phyloP scores from a whole-genome alignment of 371 early-diverging fungal genomes.

The Smittium mucronatum region DNA sequence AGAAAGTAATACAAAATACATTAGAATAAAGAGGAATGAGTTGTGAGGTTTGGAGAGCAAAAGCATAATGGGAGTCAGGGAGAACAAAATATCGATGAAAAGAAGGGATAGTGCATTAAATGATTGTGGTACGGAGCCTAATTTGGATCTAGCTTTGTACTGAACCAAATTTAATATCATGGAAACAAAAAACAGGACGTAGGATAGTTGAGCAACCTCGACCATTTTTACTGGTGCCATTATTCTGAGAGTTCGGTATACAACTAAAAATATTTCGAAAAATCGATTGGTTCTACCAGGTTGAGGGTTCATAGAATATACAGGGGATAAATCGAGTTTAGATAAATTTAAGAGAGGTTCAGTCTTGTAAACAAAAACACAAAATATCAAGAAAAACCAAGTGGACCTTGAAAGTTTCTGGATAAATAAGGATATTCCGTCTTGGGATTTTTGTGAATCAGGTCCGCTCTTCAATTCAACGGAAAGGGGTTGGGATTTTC shows the following conservation, averaged over 20 bases:
- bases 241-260: background rate
- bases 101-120: conserved; percentile 14
- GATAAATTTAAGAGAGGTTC: background rate
- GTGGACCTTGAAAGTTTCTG: background rate
- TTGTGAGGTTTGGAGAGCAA: conserved; percentile 48
- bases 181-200: background rate
- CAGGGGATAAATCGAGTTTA: background rate
- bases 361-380: background rate
- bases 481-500: too few relatives aligned
- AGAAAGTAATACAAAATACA: conserved; percentile 16
- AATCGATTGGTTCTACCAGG: background rate
- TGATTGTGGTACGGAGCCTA: background rate
- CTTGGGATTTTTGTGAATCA: too few relatives aligned
- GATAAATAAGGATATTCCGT: background rate
- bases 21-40: conserved; percentile 42
- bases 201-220: background rate
- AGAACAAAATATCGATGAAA: conserved; percentile 21
- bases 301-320: background rate
- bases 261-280: background rate
- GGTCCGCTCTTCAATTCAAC: too few relatives aligned
- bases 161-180: background rate
- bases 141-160: background rate
- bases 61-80: conserved; percentile 35
- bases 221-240: background rate
- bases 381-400: background rate